phyloP scores from a whole-genome alignment of 768 basidiomycete species.

The Hebeloma cylindrosporum region DNA sequence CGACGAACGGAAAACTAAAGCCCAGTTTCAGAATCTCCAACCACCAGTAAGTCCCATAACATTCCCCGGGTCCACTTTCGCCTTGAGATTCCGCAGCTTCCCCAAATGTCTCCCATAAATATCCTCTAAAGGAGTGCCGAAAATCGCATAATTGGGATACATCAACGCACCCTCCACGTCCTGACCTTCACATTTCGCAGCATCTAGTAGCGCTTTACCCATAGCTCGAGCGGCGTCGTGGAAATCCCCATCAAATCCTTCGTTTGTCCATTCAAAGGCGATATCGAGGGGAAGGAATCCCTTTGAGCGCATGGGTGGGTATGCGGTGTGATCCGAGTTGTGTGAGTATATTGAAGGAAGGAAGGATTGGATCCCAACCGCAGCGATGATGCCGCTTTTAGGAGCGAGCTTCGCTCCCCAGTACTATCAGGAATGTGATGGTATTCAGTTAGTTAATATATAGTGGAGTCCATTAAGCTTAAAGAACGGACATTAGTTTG shows the following conservation, averaged over 20 bases:
- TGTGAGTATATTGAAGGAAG: constrained; percentile 40
- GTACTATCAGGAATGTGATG: constrained; percentile 20
- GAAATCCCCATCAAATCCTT: constrained; percentile 25
- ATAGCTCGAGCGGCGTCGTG: constrained; percentile 35
- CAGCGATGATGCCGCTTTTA: constrained; percentile 26
- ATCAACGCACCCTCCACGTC: constrained; percentile 29
- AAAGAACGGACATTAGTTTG: constrained; percentile 22
- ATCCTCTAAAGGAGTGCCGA: constrained; percentile 45
- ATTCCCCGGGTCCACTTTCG: constrained; percentile 50
- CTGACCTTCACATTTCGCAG: constrained; percentile 34
- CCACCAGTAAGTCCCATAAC: constrained; percentile 72
- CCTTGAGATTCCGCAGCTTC: constrained; percentile 40
- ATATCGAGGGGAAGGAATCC: constrained; percentile 30
- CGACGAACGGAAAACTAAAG: no score
- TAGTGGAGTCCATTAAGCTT: constrained; percentile 16
- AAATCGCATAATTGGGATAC: constrained; percentile 55
- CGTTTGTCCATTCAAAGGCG: constrained; percentile 23
- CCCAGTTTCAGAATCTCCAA: constrained; percentile 55
- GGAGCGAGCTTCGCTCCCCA: constrained; percentile 28
- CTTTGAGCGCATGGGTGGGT: constrained; percentile 35
- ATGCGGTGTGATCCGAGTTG: constrained; percentile 39
- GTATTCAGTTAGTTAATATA: background rate
- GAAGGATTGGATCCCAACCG: constrained; percentile 47
- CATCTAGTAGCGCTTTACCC: constrained; percentile 34
- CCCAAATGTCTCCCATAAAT: constrained; percentile 53